Percentiles rank a stretch among this genome's conserved stretches.
These are phyloP conservation scores for Ettlia oleoabundans DNA, from an alignment of 139 green algal species.

Conservation along the genomic window DNA sequence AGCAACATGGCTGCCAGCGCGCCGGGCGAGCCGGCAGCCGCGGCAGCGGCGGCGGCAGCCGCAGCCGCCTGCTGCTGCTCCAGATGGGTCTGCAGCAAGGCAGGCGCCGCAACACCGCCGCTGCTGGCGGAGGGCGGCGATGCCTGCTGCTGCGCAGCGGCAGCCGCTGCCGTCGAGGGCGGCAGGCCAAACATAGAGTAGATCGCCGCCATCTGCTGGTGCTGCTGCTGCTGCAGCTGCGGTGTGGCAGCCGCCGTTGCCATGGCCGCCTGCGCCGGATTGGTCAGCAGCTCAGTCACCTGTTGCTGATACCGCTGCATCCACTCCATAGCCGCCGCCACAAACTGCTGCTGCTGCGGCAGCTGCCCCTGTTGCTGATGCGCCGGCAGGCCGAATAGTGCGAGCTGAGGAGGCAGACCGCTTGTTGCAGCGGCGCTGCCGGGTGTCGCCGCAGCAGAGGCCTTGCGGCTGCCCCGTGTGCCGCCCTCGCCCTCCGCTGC, in stretches of 20 bases:
- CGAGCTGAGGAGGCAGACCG: not conserved
- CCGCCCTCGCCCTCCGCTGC: not conserved
- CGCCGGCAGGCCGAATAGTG: not conserved
- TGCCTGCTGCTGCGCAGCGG: not conserved
- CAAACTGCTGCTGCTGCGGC: slow-evolving; percentile 1
- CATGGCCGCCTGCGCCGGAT: not conserved
- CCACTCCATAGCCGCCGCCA: slow-evolving; percentile 13
- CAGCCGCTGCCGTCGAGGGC: not conserved
- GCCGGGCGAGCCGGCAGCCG: not conserved
- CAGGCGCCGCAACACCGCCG: not conserved
- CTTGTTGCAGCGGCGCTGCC: not conserved
- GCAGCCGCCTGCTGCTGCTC: slow-evolving; percentile 20
- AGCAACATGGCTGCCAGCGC: not conserved
- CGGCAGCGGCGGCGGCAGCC: not conserved
- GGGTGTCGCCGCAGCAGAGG: not conserved
- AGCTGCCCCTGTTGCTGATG: not conserved
- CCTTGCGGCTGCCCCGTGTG: not conserved
- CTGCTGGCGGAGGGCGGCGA: not conserved
- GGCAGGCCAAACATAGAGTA: slow-evolving; percentile 28
- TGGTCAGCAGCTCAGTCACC: not conserved
- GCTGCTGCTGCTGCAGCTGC: slow-evolving; percentile 11
- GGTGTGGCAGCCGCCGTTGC: not conserved
- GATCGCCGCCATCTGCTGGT: slow-evolving; percentile 20
- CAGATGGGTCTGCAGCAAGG: not conserved
- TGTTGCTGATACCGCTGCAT: slow-evolving; percentile 11